Evolutionary conservation across 139 green algal species (phyloP).

Genomic region (Dunaliella primolecta): DNA sequence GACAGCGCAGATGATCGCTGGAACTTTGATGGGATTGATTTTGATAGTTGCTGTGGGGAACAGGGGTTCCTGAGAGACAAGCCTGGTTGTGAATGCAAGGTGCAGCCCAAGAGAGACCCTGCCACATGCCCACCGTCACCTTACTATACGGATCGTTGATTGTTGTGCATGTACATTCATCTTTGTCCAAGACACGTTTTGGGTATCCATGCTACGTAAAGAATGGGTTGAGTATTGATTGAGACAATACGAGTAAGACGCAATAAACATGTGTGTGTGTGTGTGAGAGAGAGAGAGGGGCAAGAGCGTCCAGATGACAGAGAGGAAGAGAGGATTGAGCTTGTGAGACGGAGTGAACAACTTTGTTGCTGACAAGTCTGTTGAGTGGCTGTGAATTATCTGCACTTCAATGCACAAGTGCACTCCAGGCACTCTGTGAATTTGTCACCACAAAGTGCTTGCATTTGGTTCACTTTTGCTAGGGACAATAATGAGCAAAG

Average conservation of each 20-base stretch:
- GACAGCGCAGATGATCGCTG: slow-evolving; percentile 40
- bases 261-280: not conserved
- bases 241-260: too few relatives aligned
- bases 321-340: not conserved
- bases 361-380: too few relatives aligned
- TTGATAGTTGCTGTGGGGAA: slow-evolving; percentile 48
- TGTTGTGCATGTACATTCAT: not conserved
- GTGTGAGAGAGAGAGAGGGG: not conserved
- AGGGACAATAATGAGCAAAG: too few relatives aligned
- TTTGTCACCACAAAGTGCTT: too few relatives aligned
- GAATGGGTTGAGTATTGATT: not conserved
- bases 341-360: not conserved
- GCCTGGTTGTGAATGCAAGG: slow-evolving; percentile 40
- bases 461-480: too few relatives aligned
- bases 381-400: too few relatives aligned
- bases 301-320: not conserved
- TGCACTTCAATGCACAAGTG: too few relatives aligned
- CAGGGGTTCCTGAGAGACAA: slow-evolving; percentile 21
- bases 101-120: slow-evolving; percentile 21
- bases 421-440: too few relatives aligned
- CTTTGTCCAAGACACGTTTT: not conserved
- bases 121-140: slow-evolving; percentile 42
- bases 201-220: not conserved
- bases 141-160: slow-evolving; percentile 48
- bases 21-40: slow-evolving; percentile 51